Evolutionary conservation across 805 yeast species (phyloP).

Genomic region (Candida germanica): DNA sequence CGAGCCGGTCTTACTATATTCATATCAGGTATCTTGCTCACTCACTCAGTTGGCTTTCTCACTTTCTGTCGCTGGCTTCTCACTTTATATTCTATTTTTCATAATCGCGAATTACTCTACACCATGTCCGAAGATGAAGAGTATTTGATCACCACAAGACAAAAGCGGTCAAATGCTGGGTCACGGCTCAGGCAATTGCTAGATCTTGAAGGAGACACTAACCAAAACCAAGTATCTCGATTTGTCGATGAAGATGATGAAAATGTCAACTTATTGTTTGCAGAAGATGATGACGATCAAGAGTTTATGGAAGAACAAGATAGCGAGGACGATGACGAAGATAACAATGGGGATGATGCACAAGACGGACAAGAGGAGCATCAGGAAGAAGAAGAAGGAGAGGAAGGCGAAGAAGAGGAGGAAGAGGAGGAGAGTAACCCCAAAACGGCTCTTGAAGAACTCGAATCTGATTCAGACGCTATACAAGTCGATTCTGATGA

Average conservation of each 20-base stretch:
- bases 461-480: conserved; percentile 10
- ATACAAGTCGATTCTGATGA: conserved; percentile 41
- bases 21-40: no score
- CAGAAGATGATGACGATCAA: conserved; percentile 42
- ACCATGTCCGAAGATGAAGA: conserved; percentile 22
- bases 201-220: conserved; percentile 61
- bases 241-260: conserved; percentile 65
- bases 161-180: conserved; percentile 87
- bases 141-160: conserved; percentile 65
- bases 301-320: conserved; percentile 29
- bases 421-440: conserved; percentile 18
- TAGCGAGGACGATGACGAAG: conserved; percentile 18
- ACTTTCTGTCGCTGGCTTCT: no score
- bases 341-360: conserved; percentile 15
- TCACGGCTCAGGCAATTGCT: conserved; percentile 71
- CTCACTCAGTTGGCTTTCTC: no score
- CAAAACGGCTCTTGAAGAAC: conserved; percentile 8
- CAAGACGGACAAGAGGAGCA: conserved; percentile 9
- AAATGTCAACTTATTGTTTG: conserved; percentile 66
- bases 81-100: no score
- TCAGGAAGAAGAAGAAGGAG: conserved; percentile 22
- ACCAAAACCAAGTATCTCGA: conserved; percentile 20
- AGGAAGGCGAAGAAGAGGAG: conserved; percentile 8
- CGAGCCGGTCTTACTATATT: no score
- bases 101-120: no score